These are phyloP conservation scores for Camellia japonica DNA, from an alignment of 148 eudicot genomes.

Conservation along the genomic window DNA sequence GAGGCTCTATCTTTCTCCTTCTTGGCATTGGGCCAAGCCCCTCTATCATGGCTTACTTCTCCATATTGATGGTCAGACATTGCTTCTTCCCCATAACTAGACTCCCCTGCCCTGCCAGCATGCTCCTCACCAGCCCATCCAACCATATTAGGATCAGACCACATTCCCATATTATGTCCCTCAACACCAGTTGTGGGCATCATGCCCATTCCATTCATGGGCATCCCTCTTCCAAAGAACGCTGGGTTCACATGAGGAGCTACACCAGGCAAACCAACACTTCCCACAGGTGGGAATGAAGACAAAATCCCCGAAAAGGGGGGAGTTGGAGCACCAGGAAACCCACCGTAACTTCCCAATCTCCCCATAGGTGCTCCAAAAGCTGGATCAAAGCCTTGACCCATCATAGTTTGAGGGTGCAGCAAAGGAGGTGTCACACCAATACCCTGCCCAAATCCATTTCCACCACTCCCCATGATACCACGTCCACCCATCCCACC, in stretches of 20 bases:
- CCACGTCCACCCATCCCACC: slow-evolving; percentile 66
- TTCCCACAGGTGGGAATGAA: slow-evolving; percentile 64
- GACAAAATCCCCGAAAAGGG: slow-evolving; percentile 74
- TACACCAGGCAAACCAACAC: slow-evolving; percentile 77
- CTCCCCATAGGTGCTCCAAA: slow-evolving; percentile 90
- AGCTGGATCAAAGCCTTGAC: slow-evolving; percentile 80
- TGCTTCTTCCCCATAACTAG: slow-evolving; percentile 84
- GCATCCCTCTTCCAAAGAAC: slow-evolving; percentile 82
- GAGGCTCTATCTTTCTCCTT: slow-evolving; percentile 71
- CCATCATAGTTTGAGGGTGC: slow-evolving; percentile 89
- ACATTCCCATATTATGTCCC: slow-evolving; percentile 86
- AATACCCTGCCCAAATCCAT: slow-evolving; percentile 71
- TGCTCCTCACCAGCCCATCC: slow-evolving; percentile 87
- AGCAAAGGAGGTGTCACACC: slow-evolving; percentile 61
- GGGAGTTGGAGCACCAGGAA: slow-evolving; percentile 64
- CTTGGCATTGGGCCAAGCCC: slow-evolving; percentile 45
- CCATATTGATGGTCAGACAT: slow-evolving; percentile 79
- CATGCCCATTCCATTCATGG: slow-evolving; percentile 62
- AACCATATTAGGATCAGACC: slow-evolving; percentile 80
- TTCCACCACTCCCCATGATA: slow-evolving; percentile 68
- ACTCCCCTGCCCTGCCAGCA: slow-evolving; percentile 70
- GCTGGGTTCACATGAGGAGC: slow-evolving; percentile 96
- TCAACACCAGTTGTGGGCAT: slow-evolving; percentile 71
- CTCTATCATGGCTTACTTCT: slow-evolving; percentile 69
- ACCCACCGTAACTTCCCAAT: slow-evolving; percentile 63